Percentiles rank a stretch among this genome's conserved stretches.
Conservation (phyloP, 1,284 basidiomycete genomes). For the Moesziomyces globuligerus region DNA sequence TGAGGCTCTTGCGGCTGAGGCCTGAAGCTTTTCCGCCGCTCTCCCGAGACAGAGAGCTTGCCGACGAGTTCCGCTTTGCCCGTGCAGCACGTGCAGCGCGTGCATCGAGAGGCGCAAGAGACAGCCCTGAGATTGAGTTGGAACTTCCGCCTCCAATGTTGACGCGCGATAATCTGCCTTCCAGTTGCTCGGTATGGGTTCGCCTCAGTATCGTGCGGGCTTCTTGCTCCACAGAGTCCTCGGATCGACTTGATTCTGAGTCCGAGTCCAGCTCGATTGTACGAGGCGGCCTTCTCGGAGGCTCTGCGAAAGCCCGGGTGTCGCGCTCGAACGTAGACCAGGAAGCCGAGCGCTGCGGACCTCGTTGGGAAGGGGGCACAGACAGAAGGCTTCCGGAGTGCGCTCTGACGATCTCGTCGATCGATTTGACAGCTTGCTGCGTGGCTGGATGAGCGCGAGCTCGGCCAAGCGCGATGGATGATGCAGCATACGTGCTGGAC, state of each 20-base stretch:
- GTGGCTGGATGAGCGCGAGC: slow-evolving; percentile 3
- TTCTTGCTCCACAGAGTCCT: slow-evolving; percentile 23
- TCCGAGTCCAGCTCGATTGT: slow-evolving; percentile 4
- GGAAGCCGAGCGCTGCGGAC: slow-evolving; percentile 44
- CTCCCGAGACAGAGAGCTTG: neutral
- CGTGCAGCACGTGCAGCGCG: neutral
- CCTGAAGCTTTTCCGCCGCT: neutral
- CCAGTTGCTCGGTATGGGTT: slow-evolving; percentile 1
- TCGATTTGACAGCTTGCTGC: slow-evolving; percentile 34
- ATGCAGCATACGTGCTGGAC: slow-evolving; percentile 30
- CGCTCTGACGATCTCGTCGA: slow-evolving; percentile 68
- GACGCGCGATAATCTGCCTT: slow-evolving; percentile 4
- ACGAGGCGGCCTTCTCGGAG: neutral
- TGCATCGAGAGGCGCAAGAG: neutral
- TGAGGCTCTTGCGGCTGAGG: slow-evolving; percentile 83
- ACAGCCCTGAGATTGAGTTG: neutral
- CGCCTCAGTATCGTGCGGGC: slow-evolving; percentile 15
- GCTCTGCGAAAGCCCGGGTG: neutral
- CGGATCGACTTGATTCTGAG: slow-evolving; percentile 12
- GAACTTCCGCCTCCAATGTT: neutral
- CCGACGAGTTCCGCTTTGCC: too few species aligned
- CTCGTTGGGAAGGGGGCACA: slow-evolving; percentile 46
- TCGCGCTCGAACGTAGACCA: slow-evolving; percentile 43
- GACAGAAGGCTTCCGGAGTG: slow-evolving; percentile 63
- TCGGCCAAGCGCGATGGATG: slow-evolving; percentile 25